Evolutionary conservation across 768 basidiomycete species (phyloP).

Genomic region (Naganishia onofrii): DNA sequence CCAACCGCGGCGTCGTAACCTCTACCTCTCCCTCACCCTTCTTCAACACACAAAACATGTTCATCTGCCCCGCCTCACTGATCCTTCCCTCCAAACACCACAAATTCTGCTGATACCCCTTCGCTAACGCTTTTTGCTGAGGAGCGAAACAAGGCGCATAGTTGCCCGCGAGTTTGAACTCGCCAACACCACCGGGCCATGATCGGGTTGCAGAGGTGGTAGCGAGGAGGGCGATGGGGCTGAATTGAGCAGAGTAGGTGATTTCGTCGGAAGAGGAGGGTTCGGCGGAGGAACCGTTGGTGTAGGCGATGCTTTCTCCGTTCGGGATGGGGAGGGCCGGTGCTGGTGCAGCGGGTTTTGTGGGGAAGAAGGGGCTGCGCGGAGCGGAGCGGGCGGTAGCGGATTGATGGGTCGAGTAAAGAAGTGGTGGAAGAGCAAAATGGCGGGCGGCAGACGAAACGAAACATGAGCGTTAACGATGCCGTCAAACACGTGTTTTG

Average conservation of each 20-base stretch:
- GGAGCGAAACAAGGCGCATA: conserved; percentile 38
- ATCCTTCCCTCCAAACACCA: conserved; percentile 34
- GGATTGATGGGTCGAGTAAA: too few relatives aligned
- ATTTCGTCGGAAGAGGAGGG: background rate
- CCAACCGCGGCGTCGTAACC: conserved; percentile 29
- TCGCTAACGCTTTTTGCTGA: conserved; percentile 30
- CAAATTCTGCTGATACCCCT: conserved; percentile 39
- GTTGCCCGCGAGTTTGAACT: conserved; percentile 37
- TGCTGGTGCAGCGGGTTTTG: conserved; percentile 12
- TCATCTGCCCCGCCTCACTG: conserved; percentile 35
- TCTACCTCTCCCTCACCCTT: conserved; percentile 18
- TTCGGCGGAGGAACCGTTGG: conserved; percentile 18
- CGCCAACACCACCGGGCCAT: conserved; percentile 31
- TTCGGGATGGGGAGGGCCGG: conserved; percentile 11
- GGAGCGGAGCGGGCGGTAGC: too few relatives aligned
- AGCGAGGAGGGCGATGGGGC: conserved; percentile 37
- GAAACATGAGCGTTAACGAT: too few relatives aligned
- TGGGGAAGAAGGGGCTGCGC: conserved; percentile 36
- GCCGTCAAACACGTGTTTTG: too few relatives aligned
- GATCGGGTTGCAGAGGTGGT: conserved; percentile 19
- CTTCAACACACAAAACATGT: conserved; percentile 31
- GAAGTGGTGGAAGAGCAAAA: too few relatives aligned
- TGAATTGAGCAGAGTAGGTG: conserved; percentile 28
- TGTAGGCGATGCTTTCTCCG: conserved; percentile 15
- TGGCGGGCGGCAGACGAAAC: too few relatives aligned